These are phyloP conservation scores for Calendula officinalis DNA, from an alignment of 129 eudicot genomes.

Conservation along the genomic window DNA sequence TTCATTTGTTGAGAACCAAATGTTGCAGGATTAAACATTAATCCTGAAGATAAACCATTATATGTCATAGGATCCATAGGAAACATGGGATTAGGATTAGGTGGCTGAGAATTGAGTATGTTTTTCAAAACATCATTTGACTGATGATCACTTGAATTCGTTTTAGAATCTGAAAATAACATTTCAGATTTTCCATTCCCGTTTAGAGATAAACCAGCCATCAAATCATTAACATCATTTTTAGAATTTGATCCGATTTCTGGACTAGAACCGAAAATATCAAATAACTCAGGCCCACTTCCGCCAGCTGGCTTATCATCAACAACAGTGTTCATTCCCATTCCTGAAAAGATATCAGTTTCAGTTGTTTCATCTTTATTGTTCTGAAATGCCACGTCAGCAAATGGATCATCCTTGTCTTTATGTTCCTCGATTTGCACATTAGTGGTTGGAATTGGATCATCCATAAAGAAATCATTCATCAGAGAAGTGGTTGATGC, in stretches of 20 bases:
- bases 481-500: constrained; percentile 45
- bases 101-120: constrained; percentile 45
- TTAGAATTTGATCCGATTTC: constrained; percentile 6
- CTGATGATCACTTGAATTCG: constrained; percentile 40
- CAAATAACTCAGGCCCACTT: constrained; percentile 52
- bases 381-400: constrained; percentile 83
- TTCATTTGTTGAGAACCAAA: constrained; percentile 59
- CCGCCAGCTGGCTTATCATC: constrained; percentile 32
- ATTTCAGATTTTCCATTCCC: constrained; percentile 35
- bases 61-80: constrained; percentile 57
- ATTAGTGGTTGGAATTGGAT: constrained; percentile 20
- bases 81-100: constrained; percentile 45
- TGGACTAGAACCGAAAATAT: constrained; percentile 53
- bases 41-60: constrained; percentile 55
- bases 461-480: constrained; percentile 54
- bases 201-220: constrained; percentile 50
- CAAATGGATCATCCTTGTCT: constrained; percentile 79
- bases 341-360: constrained; percentile 71
- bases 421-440: constrained; percentile 37
- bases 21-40: constrained; percentile 57
- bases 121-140: constrained; percentile 43
- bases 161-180: constrained; percentile 32
- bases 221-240: constrained; percentile 53
- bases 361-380: constrained; percentile 33
- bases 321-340: constrained; percentile 38